These are phyloP conservation scores for Cladophialophora immunda DNA, from an alignment of 2,329 filamentous ascomycete genomes.

Conservation along the genomic window DNA sequence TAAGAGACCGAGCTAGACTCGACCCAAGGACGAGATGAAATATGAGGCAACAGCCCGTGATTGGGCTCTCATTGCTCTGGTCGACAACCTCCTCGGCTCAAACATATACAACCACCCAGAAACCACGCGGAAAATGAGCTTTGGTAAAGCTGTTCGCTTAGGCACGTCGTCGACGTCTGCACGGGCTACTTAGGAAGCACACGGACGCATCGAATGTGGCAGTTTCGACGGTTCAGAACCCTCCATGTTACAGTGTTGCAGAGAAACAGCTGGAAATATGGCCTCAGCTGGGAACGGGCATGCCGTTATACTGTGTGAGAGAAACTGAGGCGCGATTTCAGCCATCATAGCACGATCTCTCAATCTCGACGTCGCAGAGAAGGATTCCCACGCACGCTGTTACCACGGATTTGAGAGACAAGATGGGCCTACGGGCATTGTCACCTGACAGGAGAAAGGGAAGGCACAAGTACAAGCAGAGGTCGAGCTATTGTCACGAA, in stretches of 20 bases:
- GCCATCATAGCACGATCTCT: background rate
- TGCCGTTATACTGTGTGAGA: background rate
- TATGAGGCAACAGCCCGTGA: background rate
- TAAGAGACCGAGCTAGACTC: background rate
- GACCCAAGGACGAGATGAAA: background rate
- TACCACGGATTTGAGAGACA: background rate
- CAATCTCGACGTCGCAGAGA: background rate
- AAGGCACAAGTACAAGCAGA: background rate
- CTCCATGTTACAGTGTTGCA: background rate
- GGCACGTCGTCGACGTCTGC: background rate
- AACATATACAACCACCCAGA: background rate
- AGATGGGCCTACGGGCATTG: background rate
- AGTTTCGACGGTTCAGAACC: background rate
- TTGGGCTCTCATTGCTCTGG: background rate
- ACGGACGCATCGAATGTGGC: background rate
- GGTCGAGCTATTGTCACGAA: background rate
- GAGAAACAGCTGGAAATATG: background rate
- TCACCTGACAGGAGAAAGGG: background rate
- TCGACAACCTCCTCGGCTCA: background rate
- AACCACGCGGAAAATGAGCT: background rate
- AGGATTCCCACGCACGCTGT: background rate
- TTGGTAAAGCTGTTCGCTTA: background rate
- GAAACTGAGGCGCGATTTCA: background rate
- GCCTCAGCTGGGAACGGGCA: background rate
- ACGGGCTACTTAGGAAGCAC: background rate